A percentile compares a stretch with the other conserved stretches of the same genome.
Evolutionary conservation across 2,329 filamentous ascomycete genomes (phyloP).

Genomic region (Botrytis pseudocinerea): DNA sequence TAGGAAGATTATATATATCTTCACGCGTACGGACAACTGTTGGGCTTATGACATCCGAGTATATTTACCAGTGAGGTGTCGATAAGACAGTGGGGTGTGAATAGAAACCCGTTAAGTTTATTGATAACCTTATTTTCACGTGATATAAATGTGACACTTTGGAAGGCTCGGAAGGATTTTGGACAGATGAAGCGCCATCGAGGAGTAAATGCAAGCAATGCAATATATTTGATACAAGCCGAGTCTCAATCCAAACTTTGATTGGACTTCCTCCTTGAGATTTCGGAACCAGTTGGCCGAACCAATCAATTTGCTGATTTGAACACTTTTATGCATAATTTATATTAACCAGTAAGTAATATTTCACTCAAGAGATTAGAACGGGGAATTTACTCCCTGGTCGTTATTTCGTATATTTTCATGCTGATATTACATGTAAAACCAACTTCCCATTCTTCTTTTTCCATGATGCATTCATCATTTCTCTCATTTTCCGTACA

Average conservation of each 20-base stretch:
- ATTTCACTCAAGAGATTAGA: not conserved
- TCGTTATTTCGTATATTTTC: constrained; percentile 17
- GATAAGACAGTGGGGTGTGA: not conserved
- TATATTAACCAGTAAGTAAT: constrained; percentile 12
- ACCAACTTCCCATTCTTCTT: constrained; percentile 3
- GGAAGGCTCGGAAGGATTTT: not conserved
- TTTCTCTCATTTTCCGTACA: not conserved
- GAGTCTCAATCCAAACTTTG: constrained; percentile 22
- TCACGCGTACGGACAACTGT: not conserved
- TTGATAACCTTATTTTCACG: constrained; percentile 9
- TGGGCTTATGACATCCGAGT: not conserved
- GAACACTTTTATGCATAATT: constrained; percentile 26
- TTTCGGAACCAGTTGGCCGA: constrained; percentile 3
- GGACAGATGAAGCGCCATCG: not conserved
- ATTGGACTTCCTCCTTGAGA: not conserved
- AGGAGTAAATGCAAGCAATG: not conserved
- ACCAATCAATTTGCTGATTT: constrained; percentile 1
- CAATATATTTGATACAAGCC: constrained; percentile 31
- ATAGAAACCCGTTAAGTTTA: constrained; percentile 4
- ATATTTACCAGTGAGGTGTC: not conserved
- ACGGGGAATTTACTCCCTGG: constrained; percentile 16
- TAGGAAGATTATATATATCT: not conserved
- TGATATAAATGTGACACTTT: not conserved
- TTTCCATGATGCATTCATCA: constrained; percentile 7
- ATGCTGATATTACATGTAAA: constrained; percentile 21